Conservation (phyloP, 2,329 filamentous ascomycete genomes). For the Colletotrichum phormii region DNA sequence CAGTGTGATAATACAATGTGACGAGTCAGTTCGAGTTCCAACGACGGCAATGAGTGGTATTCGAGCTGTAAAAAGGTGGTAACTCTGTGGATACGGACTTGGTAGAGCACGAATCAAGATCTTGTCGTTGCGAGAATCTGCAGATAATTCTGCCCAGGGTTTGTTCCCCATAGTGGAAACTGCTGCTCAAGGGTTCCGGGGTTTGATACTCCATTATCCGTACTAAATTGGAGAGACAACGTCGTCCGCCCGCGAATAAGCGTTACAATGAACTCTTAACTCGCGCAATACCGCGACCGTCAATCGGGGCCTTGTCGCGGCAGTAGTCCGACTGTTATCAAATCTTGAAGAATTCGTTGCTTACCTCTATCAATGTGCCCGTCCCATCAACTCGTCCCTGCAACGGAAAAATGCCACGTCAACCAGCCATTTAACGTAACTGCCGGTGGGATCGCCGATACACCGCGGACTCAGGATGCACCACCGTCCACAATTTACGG, state of each 20-base stretch:
- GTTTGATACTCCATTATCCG: neutral
- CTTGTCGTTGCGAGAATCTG: neutral
- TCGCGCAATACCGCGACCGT: neutral
- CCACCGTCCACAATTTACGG: neutral
- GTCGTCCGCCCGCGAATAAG: neutral
- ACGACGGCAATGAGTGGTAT: neutral
- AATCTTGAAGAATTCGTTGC: neutral
- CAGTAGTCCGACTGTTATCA: too few relatives aligned
- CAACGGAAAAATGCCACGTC: neutral
- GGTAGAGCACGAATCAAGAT: neutral
- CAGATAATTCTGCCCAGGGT: neutral
- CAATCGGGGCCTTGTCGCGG: neutral
- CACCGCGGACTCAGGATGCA: neutral
- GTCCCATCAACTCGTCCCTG: neutral
- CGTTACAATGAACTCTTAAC: too few relatives aligned
- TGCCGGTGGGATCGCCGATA: neutral
- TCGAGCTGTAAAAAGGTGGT: neutral
- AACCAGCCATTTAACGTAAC: neutral
- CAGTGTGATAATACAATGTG: neutral
- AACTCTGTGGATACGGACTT: neutral
- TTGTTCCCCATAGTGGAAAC: neutral
- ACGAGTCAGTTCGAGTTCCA: constrained; percentile 8
- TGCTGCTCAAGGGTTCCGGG: neutral
- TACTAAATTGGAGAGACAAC: neutral
- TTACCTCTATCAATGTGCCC: too few relatives aligned